Evolutionary conservation across 2,329 filamentous ascomycete genomes (phyloP), one percentile per base, ranked within the genome.

Genomic region (Cladophialophora bantiana): DNA sequence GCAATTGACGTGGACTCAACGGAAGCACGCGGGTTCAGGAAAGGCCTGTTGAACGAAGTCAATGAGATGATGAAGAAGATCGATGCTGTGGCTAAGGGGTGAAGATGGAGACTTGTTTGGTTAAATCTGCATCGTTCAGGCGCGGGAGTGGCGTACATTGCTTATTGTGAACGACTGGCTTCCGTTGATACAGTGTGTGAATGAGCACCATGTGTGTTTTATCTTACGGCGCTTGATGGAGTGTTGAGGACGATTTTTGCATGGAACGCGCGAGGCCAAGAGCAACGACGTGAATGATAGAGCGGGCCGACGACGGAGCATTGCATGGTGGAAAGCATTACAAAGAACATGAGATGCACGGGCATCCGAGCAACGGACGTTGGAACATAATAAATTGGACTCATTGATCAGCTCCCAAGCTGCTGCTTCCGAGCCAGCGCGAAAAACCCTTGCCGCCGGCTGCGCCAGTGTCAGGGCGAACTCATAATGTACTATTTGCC

Each of bases 1-100:
- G 87, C 91, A 6, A 80, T 97, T 12, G 90, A 95, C 70, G 81
- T 83, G 2, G 92, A 96, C 73, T 77, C 84, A 5, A 86, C 88
- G 68, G 83, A 89, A 5, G 76, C 84, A 59, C 79, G 82, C 7
- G 75, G 82, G 52, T 86, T 89, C 70, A 77, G 76, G 70, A 81
- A 76, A 65, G 77, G 75, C 6, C 72, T 83, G 42, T 78, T 83
- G 50, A 78, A 75, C 60, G 79, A 82, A 66, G 77, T 79, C 9
- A 79, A 83, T 70, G 72, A 69, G 18, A 70, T 75, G n/a, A 73
- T 82, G 59, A 76, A 73, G 53, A 72, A 72, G 55, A 66, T 83
- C 64, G 81, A 83, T 70, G 70, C 73, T 60, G 73, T 73, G 48
- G 71, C 67, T 1, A 63, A 57, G 36, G 56, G 6, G 54, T 70